Base-by-base conservation (phyloP, 2,329 filamentous ascomycete genomes). In the Metarhizium robertsii region DNA sequence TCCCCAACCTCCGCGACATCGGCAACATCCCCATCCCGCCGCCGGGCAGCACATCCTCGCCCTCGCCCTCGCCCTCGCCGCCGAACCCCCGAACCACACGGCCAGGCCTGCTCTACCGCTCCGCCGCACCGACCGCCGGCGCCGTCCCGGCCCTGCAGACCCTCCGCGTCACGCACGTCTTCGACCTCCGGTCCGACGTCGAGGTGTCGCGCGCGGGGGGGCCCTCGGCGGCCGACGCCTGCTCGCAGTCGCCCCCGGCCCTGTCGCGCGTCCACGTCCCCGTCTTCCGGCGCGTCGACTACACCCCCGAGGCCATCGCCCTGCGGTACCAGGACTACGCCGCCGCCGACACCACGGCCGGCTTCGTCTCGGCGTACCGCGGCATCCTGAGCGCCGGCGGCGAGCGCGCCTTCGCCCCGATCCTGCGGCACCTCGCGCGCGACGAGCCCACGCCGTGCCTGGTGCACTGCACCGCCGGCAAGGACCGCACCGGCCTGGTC, bases 391-490 rank as follows among this genome's bases (percentile, higher is more conserved):
- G 70, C 8, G 69, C 75, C 29, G 85, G 75, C 0, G 75, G 77
- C 10, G 30, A 36, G 0, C 66, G 67, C 6, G 68, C 73, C 1
- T 86, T 90, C 57, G 68, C 63, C 38, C 72, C 68, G 2, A 73
- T 80, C 48, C 74, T 90, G 43, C 66, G 69, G 16, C 80, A 88
- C 61, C 71, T 90, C 7, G 67, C 79, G 63, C 60, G 62, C 18
- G 61, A 64, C 4, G 65, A 74, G 2, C 62, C 70, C 2, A 59
- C 71, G 1, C 81, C 84, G 7, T 69, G 86, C 10, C 72, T 90
- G 6, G 73, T 90, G 7, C 87, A 92, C 65, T 91, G 88, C 68
- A 88, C 86, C 0, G 86, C 85, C 0, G 88, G 88, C 13, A 92
- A 92, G 69, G 88, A 92, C 67, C 77, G 88, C 47, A 91, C 88